Conservation (phyloP, 345 rosid genomes). For the Lepidium sativum region DNA sequence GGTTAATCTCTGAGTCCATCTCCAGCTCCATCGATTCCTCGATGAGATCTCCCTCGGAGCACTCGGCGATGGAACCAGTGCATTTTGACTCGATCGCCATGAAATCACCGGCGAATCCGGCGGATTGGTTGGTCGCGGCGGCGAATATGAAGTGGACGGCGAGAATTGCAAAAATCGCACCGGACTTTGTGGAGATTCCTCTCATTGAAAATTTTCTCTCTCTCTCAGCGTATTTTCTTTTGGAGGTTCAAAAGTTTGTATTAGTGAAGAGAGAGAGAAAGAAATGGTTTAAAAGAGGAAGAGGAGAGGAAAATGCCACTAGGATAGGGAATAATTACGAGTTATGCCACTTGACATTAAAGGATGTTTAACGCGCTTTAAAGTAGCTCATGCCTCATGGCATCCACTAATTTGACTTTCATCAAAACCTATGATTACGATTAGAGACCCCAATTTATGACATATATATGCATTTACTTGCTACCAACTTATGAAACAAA, state of each 20-base stretch:
- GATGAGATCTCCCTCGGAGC: constrained; percentile 23
- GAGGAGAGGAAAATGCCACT: constrained; percentile 18
- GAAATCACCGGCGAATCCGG: constrained; percentile 30
- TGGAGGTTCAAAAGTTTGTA: background rate
- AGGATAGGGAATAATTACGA: constrained; percentile 2
- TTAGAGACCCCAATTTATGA: too few relatives aligned
- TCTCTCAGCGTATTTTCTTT: background rate
- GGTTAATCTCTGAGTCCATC: constrained; percentile 65
- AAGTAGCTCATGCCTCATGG: background rate
- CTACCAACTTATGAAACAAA: too few relatives aligned
- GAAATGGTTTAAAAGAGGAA: constrained; percentile 24
- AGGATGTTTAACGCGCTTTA: constrained; percentile 5
- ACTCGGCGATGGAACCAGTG: constrained; percentile 66
- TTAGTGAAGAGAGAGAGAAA: background rate
- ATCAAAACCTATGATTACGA: too few relatives aligned
- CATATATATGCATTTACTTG: too few relatives aligned
- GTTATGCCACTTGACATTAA: constrained; percentile 22
- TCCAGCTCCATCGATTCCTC: constrained; percentile 34
- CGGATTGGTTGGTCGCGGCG: constrained; percentile 19
- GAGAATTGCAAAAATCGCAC: constrained; percentile 30
- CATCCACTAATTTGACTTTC: background rate
- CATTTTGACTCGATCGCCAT: constrained; percentile 38
- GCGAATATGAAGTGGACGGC: constrained; percentile 29
- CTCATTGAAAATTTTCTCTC: constrained; percentile 14
- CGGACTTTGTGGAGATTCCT: constrained; percentile 5